Base-by-base conservation (phyloP, 305 asterid species). In the Ruellia speciosa region DNA sequence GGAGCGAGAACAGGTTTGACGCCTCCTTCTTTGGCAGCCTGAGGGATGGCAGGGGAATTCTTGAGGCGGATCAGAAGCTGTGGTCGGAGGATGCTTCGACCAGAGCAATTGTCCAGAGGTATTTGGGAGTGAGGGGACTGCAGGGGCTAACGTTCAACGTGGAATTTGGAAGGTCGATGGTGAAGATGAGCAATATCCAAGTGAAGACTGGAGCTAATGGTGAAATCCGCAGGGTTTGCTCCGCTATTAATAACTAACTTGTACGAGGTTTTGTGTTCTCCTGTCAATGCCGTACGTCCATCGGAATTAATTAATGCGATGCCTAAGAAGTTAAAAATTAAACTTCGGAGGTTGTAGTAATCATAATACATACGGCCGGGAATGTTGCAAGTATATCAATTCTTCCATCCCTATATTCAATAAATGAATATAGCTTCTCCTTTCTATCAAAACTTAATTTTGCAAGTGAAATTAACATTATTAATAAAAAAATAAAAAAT, bases 141-240 rank as follows among this genome's bases (percentile, higher is more conserved):
- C 51, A 41, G 10, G 90, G 90, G 0, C 60, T 80, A 53, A 70
- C 73, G 4, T 83, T 75, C 49, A 63, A 34, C 46, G 69, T 70
- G 4, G 87, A 79, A 14, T 82, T 82, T 14, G 81, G 76, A 2
- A 62, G 58, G 45, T 70, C 90, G 2, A 79, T 82, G 90, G 81
- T 80, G 40, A 80, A 77, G 72, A 79, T 82, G 84, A 61, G 86
- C 10, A 79, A 82, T 18, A 56, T 82, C 5, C 76, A 73, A 2
- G 72, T 82, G 7, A 71, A 75, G 66, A 70, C 75, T 0, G 82
- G 82, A 35, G 33, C 31, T 17, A 34, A 69, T 12, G 81, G 90
- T 0, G 77, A 82, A 46, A 79, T 82, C 46, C 82, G 87, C 12
- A 69, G 63, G 59, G 69, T 82, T 64, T 82, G 90, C 63, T 75